Base-by-base conservation (phyloP, 306 rosid species). In the Vigna radiata region DNA sequence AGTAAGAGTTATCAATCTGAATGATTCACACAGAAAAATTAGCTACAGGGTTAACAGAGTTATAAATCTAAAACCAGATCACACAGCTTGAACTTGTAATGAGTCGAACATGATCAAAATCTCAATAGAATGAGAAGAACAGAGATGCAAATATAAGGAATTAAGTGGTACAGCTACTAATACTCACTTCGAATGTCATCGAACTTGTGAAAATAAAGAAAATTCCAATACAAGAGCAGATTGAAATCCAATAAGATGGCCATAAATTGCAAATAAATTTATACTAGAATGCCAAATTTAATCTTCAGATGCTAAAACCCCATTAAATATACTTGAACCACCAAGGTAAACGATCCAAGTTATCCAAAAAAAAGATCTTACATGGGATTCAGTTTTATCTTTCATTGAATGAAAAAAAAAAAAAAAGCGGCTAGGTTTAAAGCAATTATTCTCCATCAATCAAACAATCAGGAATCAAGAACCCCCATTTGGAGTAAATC, bases 11-110 rank as follows among this genome's bases (percentile, higher is more conserved):
- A 50, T 31, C 63, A 91, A 82, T 93, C 98, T 80, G 85, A 74
- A 84, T 91, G 90, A 83, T 91, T 93, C 80, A 86, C 85, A 16
- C 90, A 77, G 23, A 90, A 88, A 81, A 81, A 88, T 29, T 87
- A 48, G 83, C 85, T 73, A 52, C 72, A 55, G 39, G 92, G 86
- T 61, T 2, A 23, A 77, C 29, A 17, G 27, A 49, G 75, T 60
- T 29, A 50, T 21, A 56, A 56, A 27, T 41, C 43, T 41, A 67
- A 49, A 62, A 61, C 31, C 55, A 80, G 65, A 39, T 68, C 70
- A 21, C 61, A 54, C 72, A 79, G 47, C 19, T 58, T 49, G 12
- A 58, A 72, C 54, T 25, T 41, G 68, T 17, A 68, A 77, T 56
- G 8, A 76, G 54, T 3, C 39, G 55, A 44, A 74, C 52, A 36